Evolutionary conservation across 164 flowering plant genomes (phyloP).

Genomic region (Chimonanthus salicifolius): DNA sequence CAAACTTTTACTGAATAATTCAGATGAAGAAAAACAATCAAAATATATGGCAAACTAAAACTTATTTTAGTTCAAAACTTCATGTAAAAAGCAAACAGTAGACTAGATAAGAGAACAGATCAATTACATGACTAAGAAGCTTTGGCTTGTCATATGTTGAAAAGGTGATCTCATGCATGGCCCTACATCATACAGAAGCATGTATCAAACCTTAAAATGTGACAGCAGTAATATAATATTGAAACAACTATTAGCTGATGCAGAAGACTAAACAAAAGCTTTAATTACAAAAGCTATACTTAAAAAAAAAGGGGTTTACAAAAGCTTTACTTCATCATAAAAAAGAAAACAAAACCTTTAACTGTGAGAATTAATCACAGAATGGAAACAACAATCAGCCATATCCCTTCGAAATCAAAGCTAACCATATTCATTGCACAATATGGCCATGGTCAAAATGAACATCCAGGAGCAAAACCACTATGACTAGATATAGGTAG

Average conservation of each 20-base stretch:
- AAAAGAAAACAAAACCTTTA: too few relatives aligned
- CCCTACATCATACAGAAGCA: slow-evolving; percentile 24
- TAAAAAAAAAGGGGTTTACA: neutral
- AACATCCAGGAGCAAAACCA: too few relatives aligned
- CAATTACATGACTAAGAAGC: slow-evolving; percentile 33
- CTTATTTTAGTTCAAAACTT: neutral
- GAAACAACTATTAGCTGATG: neutral
- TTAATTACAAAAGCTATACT: neutral
- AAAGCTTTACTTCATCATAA: too few relatives aligned
- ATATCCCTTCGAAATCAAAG: too few relatives aligned
- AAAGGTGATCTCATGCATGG: slow-evolving; percentile 37
- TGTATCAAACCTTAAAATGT: neutral
- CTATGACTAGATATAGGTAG: too few relatives aligned
- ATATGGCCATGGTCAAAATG: too few relatives aligned
- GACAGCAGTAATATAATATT: neutral
- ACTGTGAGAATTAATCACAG: too few relatives aligned
- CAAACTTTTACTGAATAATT: neutral
- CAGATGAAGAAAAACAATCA: neutral
- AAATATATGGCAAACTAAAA: neutral
- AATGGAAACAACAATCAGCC: too few relatives aligned
- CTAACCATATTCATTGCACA: too few relatives aligned
- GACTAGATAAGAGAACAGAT: neutral
- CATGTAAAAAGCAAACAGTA: neutral
- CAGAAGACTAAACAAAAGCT: neutral
- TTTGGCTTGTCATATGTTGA: slow-evolving; percentile 35